Conservation (phyloP, 192 early-diverging fungal species). For the Diversispora eburnea region DNA sequence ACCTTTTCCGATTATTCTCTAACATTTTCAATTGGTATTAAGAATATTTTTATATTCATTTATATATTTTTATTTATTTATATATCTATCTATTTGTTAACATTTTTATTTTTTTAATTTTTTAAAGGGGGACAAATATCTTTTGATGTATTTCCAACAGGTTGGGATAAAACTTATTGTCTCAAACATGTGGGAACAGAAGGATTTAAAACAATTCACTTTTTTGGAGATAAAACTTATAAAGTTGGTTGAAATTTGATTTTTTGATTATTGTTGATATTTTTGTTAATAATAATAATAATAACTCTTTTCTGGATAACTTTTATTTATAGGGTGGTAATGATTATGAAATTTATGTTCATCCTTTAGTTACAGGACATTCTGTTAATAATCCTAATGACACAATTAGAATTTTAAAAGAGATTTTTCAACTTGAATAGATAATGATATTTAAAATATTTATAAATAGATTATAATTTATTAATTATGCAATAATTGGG, state of each 20-base stretch:
- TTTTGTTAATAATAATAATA: neutral
- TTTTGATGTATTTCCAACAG: conserved; percentile 97
- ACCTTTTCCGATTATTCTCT: conserved; percentile 83
- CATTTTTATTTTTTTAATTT: neutral
- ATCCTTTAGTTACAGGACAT: conserved; percentile 80
- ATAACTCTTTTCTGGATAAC: neutral
- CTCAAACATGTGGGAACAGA: conserved; percentile 83
- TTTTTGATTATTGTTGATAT: neutral
- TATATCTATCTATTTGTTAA: neutral
- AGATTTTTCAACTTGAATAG: conserved; percentile 55
- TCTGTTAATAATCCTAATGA: conserved; percentile 78
- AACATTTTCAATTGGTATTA: conserved; percentile 88
- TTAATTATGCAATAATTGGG: neutral
- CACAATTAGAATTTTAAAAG: conserved; percentile 76
- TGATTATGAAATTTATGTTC: conserved; percentile 94
- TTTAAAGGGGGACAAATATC: conserved; percentile 88
- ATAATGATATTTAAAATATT: neutral
- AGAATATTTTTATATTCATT: neutral
- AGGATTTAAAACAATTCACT: conserved; percentile 88
- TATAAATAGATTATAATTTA: too few species aligned
- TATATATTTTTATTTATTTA: conserved; percentile 7
- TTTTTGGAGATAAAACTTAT: conserved; percentile 99
- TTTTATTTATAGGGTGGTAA: conserved; percentile 75
- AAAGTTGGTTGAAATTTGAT: conserved; percentile 34
- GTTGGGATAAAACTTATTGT: conserved; percentile 99